Evolutionary conservation across 345 rosid genomes (phyloP).

Genomic region (Camelina laxa): DNA sequence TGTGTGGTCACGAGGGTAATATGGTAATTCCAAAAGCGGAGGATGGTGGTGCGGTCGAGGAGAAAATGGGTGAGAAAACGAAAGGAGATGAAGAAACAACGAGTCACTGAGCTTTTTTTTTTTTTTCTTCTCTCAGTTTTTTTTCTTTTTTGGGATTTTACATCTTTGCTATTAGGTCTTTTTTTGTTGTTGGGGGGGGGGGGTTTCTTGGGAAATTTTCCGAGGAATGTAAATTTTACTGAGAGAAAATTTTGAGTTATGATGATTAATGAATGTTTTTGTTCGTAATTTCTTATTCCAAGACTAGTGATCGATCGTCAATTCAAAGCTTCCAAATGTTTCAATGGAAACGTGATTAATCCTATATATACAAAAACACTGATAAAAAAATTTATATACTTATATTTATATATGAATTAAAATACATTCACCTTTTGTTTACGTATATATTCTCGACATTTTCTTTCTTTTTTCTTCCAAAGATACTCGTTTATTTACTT

Average conservation of each 20-base stretch:
- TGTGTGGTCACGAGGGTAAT: slow-evolving; percentile 43
- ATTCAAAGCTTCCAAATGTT: neutral
- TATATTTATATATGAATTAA: neutral
- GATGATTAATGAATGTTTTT: slow-evolving; percentile 9
- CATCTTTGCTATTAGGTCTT: neutral
- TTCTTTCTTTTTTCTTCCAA: neutral
- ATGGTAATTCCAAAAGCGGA: neutral
- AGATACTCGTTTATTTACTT: neutral
- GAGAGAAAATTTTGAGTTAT: slow-evolving; percentile 25
- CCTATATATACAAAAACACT: neutral
- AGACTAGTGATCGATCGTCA: neutral
- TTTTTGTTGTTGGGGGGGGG: neutral
- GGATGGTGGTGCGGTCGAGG: slow-evolving; percentile 14
- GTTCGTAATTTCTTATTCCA: neutral
- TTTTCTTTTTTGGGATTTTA: neutral
- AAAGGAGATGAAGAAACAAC: slow-evolving; percentile 26
- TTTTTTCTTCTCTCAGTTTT: neutral
- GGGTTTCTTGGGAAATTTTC: slow-evolving; percentile 19
- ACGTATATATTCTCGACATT: slow-evolving; percentile 25
- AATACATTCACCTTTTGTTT: slow-evolving; percentile 5
- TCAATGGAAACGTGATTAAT: slow-evolving; percentile 8
- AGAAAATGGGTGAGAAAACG: slow-evolving; percentile 41
- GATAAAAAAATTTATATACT: neutral
- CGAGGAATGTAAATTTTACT: slow-evolving; percentile 53
- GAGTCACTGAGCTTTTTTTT: slow-evolving; percentile 38